Evolutionary conservation across 345 rosid genomes (phyloP).

Genomic region (Hypericum perforatum): DNA sequence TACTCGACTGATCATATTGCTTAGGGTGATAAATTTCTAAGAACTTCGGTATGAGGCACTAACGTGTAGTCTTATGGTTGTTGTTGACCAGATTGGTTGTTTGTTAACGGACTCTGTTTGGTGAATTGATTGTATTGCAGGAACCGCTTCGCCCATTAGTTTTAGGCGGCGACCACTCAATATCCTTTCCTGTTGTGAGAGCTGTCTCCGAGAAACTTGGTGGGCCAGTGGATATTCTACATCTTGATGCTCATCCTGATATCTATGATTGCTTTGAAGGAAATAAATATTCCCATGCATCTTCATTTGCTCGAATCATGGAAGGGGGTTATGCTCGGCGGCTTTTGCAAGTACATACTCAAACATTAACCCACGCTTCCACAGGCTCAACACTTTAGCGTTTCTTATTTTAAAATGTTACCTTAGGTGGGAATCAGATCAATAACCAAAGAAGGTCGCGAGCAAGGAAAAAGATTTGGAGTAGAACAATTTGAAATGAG

Average conservation of each 20-base stretch:
- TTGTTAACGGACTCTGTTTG: too few species aligned
- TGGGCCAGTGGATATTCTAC: constrained; percentile 92
- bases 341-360: constrained; percentile 63
- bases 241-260: constrained; percentile 99
- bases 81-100: too few species aligned
- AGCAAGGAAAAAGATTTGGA: constrained; percentile 86
- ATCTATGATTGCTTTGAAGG: constrained; percentile 86
- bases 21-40: too few species aligned
- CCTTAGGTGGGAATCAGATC: constrained; percentile 88
- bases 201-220: constrained; percentile 95
- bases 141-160: constrained; percentile 79
- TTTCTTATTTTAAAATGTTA: too few species aligned
- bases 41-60: too few species aligned
- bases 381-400: too few species aligned
- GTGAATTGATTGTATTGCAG: constrained; percentile 23
- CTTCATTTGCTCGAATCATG: constrained; percentile 97
- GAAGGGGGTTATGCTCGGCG: constrained; percentile 92
- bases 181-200: constrained; percentile 82
- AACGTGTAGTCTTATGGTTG: too few species aligned
- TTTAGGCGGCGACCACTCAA: constrained; percentile 96
- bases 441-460: constrained; percentile 75
- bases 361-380: background rate
- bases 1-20: too few species aligned
- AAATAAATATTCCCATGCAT: constrained; percentile 88
- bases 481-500: constrained; percentile 96